These are phyloP conservation scores for Crithidia fasciculata DNA, from an alignment of 208 protist genomes.

Conservation along the genomic window DNA sequence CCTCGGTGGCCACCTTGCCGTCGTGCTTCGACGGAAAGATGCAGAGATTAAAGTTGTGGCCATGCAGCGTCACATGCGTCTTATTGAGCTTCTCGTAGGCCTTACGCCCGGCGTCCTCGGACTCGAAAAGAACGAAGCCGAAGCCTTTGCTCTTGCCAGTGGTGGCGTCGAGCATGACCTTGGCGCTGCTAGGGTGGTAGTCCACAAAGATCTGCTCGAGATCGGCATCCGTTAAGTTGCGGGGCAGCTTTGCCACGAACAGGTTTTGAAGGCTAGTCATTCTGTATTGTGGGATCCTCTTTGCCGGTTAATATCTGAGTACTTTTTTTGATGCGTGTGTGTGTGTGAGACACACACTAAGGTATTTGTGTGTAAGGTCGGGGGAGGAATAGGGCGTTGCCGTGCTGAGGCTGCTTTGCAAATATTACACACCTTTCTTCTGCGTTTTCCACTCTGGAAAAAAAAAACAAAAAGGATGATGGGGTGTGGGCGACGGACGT, in stretches of 20 bases:
- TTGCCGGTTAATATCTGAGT: not conserved
- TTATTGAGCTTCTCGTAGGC: conserved; percentile 83
- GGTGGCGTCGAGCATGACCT: conserved; percentile 91
- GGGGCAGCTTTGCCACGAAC: conserved; percentile 96
- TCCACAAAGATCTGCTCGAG: conserved; percentile 78
- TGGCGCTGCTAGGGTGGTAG: conserved; percentile 87
- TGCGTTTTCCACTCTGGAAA: too few species aligned
- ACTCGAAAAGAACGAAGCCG: conserved; percentile 96
- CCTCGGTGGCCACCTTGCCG: conserved; percentile 66
- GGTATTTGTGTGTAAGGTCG: too few species aligned
- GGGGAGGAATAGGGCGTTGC: too few species aligned
- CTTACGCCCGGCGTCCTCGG: conserved; percentile 80
- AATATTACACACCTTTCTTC: conserved; percentile 8
- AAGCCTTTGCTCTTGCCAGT: conserved; percentile 94
- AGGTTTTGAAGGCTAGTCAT: conserved; percentile 95
- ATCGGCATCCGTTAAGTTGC: conserved; percentile 79
- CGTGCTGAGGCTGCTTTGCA: not conserved
- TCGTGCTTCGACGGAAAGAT: conserved; percentile 90
- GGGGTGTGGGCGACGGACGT: too few species aligned
- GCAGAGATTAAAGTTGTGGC: conserved; percentile 76
- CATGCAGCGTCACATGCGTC: conserved; percentile 53
- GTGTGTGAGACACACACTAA: not conserved
- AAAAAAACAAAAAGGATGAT: too few species aligned
- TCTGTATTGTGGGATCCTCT: not conserved
- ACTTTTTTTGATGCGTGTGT: not conserved